Base-by-base conservation (phyloP, 2,329 filamentous ascomycete species). In the Nigrospora oryzae region DNA sequence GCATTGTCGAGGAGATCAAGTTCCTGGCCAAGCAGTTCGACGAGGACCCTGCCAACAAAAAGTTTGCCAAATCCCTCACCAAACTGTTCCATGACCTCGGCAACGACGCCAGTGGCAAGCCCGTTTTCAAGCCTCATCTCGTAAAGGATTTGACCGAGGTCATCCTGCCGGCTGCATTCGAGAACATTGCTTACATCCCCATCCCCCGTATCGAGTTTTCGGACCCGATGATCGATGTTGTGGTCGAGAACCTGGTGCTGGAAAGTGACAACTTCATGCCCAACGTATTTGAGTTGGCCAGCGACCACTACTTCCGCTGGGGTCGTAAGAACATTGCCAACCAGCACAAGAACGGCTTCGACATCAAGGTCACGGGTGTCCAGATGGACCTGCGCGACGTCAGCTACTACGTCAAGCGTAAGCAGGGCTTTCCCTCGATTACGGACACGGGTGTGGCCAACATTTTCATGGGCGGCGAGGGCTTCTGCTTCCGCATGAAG, bases 221-320 rank as follows among this genome's bases (percentile, higher is more conserved):
- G 1, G 93, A 97, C 56, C 75, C 78, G 3, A 81, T 84, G 73
- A 74, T 95, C 42, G 93, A 98, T 64, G 84, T 84, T 40, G 79
- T 97, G 40, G 79, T 98, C 38, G 93, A 98, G 71, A 98, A 98
- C 64, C 72, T 98, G 11, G 85, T 96, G 38, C 78, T 98, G 43
- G 93, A 98, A 70, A 90, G 88, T 53, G 90, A 97, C 72, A 98
- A 98, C 68, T 82, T 98, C 55, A 89, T 90, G 68, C 93, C 93
- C 51, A 98, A 98, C 56, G 76, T 91, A 5, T 66, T 95, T 35
- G 91, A 98, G 64, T 76, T 97, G 49, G 79, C 83, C 47, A 93
- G 82, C 61, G 90, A 97, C 69, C 93, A 97, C 71, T 94, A 93
- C 71, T 89, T 90, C 79, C 83, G 87, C 54, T 95, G 86, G 83